These are phyloP conservation scores for Leptoxyphium fumago DNA, from an alignment of 2,329 filamentous ascomycete species.

Conservation along the genomic window DNA sequence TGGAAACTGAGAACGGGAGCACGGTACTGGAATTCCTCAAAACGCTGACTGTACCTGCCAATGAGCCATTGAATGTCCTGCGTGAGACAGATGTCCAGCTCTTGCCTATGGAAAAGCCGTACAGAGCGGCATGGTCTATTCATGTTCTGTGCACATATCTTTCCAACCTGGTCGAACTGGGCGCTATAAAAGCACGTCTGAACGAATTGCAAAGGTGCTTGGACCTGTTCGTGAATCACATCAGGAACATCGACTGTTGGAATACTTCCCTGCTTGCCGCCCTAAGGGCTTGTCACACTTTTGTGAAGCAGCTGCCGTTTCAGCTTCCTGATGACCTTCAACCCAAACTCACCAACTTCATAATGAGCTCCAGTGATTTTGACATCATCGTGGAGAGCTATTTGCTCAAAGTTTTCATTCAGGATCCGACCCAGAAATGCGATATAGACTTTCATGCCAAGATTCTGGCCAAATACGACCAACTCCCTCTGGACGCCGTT, in stretches of 20 bases:
- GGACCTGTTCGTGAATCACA: constrained; percentile 10
- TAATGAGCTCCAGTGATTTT: not conserved
- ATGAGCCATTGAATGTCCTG: too few relatives aligned
- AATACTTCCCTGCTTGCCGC: not conserved
- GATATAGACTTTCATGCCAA: not conserved
- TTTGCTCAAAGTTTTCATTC: not conserved
- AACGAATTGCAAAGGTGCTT: constrained; percentile 14
- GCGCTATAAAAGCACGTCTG: constrained; percentile 10
- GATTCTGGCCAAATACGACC: not conserved
- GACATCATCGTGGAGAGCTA: not conserved
- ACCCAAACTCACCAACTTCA: not conserved
- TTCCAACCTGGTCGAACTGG: constrained; percentile 14
- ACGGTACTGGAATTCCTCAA: too few relatives aligned
- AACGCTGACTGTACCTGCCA: too few relatives aligned
- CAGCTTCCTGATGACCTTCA: not conserved
- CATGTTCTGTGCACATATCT: constrained; percentile 52
- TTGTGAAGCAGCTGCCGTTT: not conserved
- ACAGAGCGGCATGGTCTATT: constrained; percentile 52
- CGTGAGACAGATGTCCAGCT: constrained; percentile 18
- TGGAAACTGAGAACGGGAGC: constrained; percentile 3
- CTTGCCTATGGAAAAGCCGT: constrained; percentile 55
- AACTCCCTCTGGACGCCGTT: not conserved
- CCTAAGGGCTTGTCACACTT: not conserved
- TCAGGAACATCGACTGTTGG: constrained; percentile 6
- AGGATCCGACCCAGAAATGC: not conserved